Conservation (phyloP, 306 rosid genomes). For the Vigna reflexopilosa region DNA sequence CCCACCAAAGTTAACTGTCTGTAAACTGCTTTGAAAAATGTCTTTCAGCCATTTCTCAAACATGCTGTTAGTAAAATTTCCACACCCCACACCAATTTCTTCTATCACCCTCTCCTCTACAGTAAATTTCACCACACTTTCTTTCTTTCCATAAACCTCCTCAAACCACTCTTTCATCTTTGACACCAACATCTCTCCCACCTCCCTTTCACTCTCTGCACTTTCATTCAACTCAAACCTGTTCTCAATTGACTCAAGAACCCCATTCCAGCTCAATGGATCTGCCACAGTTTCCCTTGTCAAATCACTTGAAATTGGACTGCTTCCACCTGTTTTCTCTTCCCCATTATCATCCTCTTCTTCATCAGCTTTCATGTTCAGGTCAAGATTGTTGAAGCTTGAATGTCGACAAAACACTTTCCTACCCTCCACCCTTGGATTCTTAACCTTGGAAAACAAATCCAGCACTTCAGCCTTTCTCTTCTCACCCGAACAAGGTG, state of each 20-base stretch:
- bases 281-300: constrained; percentile 61
- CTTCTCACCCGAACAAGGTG: constrained; percentile 59
- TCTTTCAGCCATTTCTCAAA: constrained; percentile 93
- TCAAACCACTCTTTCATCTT: constrained; percentile 65
- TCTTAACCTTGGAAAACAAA: constrained; percentile 58
- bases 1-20: constrained; percentile 61
- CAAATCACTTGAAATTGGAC: constrained; percentile 71
- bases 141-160: constrained; percentile 53
- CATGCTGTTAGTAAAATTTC: constrained; percentile 74
- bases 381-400: constrained; percentile 79
- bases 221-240: constrained; percentile 60
- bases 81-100: constrained; percentile 66
- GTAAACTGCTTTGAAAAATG: constrained; percentile 75
- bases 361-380: constrained; percentile 79
- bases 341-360: constrained; percentile 53
- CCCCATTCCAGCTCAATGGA: constrained; percentile 49
- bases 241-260: constrained; percentile 61
- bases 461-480: constrained; percentile 72
- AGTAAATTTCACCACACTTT: constrained; percentile 56
- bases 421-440: constrained; percentile 53
- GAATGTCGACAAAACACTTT: constrained; percentile 69
- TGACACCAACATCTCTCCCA: constrained; percentile 54
- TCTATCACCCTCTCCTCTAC: constrained; percentile 82
- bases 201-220: constrained; percentile 55
- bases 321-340: constrained; percentile 60